Percentiles rank a stretch among this genome's conserved stretches.
Evolutionary conservation across 2,329 filamentous ascomycete genomes (phyloP).

Genomic region (Epichloe amarillans): DNA sequence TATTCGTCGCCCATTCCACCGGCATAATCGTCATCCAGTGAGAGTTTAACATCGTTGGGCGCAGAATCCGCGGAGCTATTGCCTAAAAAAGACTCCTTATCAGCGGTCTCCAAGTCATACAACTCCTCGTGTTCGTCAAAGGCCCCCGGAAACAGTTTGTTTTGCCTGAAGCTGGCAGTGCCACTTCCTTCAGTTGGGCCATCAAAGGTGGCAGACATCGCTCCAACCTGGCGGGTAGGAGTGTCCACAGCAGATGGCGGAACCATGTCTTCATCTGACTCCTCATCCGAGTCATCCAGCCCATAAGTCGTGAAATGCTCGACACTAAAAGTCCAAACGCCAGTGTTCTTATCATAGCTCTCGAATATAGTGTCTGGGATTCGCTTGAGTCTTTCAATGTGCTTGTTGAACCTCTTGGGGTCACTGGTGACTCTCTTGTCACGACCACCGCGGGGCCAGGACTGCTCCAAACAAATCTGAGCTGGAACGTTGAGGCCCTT

Average conservation of each 20-base stretch:
- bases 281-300: conserved; percentile 66
- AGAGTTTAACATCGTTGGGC: conserved; percentile 46
- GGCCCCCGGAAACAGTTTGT: conserved; percentile 51
- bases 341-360: conserved; percentile 64
- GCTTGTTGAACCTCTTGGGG: conserved; percentile 61
- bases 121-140: conserved; percentile 53
- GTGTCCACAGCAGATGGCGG: conserved; percentile 2
- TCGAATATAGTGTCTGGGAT: conserved; percentile 74
- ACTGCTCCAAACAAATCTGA: conserved; percentile 77
- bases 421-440: conserved; percentile 41
- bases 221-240: conserved; percentile 8
- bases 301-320: conserved; percentile 95
- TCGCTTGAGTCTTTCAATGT: conserved; percentile 66
- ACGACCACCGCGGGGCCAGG: conserved; percentile 61
- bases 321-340: conserved; percentile 86
- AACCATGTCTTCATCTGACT: conserved; percentile 40
- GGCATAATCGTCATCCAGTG: conserved; percentile 43
- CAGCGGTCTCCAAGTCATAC: conserved; percentile 42
- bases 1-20: conserved; percentile 59
- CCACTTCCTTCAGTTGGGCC: conserved; percentile 34
- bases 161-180: conserved; percentile 42
- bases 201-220: conserved; percentile 11
- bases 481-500: conserved; percentile 88
- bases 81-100: conserved; percentile 77
- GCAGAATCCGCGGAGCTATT: conserved; percentile 75